A percentile compares a stretch with the other conserved stretches of the same genome.
phyloP scores from a whole-genome alignment of 83 land plant genomes.

The Isoetes engelmannii region DNA sequence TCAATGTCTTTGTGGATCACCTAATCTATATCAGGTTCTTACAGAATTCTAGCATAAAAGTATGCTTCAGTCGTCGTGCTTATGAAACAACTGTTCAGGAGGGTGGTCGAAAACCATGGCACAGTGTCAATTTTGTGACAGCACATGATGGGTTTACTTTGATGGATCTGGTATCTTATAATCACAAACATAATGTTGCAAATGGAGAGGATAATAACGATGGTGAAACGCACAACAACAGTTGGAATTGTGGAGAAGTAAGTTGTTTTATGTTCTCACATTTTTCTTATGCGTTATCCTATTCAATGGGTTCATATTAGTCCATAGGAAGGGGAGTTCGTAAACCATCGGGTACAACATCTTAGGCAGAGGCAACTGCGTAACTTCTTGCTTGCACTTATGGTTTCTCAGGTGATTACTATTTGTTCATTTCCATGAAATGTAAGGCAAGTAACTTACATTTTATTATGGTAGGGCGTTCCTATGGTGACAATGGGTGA shows the following conservation, averaged over 20 bases:
- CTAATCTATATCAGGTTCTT: constrained; percentile 29
- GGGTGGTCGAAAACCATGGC: constrained; percentile 97
- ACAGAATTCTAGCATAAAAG: no score
- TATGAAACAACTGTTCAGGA: constrained; percentile 36
- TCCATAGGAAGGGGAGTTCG: constrained; percentile 83
- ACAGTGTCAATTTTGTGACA: constrained; percentile 87
- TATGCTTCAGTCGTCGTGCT: no score
- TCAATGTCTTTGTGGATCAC: constrained; percentile 92
- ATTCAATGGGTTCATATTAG: background rate
- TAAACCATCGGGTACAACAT: constrained; percentile 48
- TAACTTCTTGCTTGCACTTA: constrained; percentile 81
- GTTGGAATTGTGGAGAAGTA: constrained; percentile 99
- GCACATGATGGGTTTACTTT: constrained; percentile 99
- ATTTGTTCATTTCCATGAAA: background rate
- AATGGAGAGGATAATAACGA: constrained; percentile 94
- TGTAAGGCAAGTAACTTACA: constrained; percentile 3
- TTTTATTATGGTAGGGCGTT: constrained; percentile 52
- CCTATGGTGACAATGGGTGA: constrained; percentile 98
- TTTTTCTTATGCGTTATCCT: no score
- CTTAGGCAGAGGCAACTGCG: constrained; percentile 86
- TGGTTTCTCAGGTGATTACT: constrained; percentile 69
- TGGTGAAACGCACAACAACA: constrained; percentile 89
- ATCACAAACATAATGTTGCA: constrained; percentile 70
- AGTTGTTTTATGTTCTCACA: background rate
- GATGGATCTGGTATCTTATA: constrained; percentile 85